Conservation (phyloP, 1,139 yeast species). For the Taphrina populina region DNA sequence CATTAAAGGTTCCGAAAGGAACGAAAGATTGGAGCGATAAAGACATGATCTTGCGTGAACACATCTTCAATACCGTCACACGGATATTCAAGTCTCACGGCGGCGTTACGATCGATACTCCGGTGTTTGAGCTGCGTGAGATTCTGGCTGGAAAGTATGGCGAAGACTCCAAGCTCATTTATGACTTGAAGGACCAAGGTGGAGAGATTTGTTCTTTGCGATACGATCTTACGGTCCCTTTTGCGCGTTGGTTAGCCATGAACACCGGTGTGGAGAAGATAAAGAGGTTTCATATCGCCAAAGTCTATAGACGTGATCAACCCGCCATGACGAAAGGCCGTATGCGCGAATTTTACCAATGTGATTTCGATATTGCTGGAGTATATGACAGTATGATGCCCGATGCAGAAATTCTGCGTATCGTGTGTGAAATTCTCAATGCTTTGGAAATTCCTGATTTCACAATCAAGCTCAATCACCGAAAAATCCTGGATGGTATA, state of each 20-base stretch:
- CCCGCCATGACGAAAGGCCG: constrained; percentile 99
- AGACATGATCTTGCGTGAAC: constrained; percentile 93
- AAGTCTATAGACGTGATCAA: constrained; percentile 96
- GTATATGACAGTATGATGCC: constrained; percentile 90
- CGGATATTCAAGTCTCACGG: constrained; percentile 87
- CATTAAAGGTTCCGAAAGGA: constrained; percentile 31
- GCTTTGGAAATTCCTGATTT: constrained; percentile 82
- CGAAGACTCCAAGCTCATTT: constrained; percentile 92
- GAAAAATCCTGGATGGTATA: constrained; percentile 92
- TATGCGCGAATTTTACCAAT: constrained; percentile 98
- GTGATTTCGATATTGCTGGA: constrained; percentile 97
- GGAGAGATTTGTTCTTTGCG: constrained; percentile 94
- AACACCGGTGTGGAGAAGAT: constrained; percentile 76
- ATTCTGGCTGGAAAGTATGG: constrained; percentile 96
- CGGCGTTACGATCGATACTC: constrained; percentile 96
- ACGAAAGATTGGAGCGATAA: constrained; percentile 90
- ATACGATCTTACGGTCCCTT: constrained; percentile 95
- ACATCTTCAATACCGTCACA: constrained; percentile 71
- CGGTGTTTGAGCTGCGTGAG: constrained; percentile 93
- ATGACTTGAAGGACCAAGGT: constrained; percentile 96
- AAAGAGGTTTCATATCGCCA: constrained; percentile 94
- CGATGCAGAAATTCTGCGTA: constrained; percentile 81
- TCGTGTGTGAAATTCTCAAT: constrained; percentile 79
- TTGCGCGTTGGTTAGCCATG: constrained; percentile 94
- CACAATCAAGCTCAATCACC: constrained; percentile 87